Percentiles rank a stretch among this genome's conserved stretches.
Conservation (phyloP, 805 yeast species). For the baker's yeast (Saccharomyces cerevisiae) region DNA sequence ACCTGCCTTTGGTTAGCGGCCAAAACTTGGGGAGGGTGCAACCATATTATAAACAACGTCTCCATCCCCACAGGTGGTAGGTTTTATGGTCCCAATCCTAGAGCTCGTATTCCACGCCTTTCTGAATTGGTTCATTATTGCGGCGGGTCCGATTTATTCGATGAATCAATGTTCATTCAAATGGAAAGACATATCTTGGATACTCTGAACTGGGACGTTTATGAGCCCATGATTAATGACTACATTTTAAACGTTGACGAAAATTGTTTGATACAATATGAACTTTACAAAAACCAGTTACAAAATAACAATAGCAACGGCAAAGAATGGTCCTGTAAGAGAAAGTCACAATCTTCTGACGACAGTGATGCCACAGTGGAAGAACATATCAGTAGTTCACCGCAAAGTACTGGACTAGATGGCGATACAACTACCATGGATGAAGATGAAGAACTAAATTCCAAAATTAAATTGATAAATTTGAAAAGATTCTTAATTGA, state of each 20-base stretch:
- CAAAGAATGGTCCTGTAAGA: constrained; percentile 6
- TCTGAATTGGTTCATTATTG: constrained; percentile 63
- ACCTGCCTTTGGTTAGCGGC: constrained; percentile 90
- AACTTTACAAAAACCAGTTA: constrained; percentile 24
- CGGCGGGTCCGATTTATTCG: constrained; percentile 51
- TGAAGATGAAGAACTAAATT: constrained; percentile 10
- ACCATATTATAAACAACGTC: constrained; percentile 48
- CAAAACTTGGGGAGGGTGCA: constrained; percentile 65
- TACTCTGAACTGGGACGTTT: constrained; percentile 63
- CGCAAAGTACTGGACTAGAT: neutral
- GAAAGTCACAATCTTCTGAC: constrained; percentile 6
- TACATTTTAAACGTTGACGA: constrained; percentile 37
- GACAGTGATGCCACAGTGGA: constrained; percentile 13
- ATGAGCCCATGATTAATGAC: constrained; percentile 49
- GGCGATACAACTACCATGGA: constrained; percentile 2
- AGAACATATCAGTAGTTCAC: constrained; percentile 3
- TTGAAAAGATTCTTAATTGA: constrained; percentile 43
- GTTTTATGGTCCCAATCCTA: constrained; percentile 58
- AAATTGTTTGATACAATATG: constrained; percentile 34
- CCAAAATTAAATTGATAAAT: constrained; percentile 31
- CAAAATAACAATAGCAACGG: constrained; percentile 13
- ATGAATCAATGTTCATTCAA: constrained; percentile 51
- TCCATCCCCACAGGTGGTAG: constrained; percentile 47
- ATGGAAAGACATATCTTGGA: constrained; percentile 68
- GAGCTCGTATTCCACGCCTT: constrained; percentile 64